Percentiles rank a stretch among this genome's conserved stretches.
phyloP scores from a whole-genome alignment of 1,284 basidiomycete genomes.

The Serendipita sp. region DNA sequence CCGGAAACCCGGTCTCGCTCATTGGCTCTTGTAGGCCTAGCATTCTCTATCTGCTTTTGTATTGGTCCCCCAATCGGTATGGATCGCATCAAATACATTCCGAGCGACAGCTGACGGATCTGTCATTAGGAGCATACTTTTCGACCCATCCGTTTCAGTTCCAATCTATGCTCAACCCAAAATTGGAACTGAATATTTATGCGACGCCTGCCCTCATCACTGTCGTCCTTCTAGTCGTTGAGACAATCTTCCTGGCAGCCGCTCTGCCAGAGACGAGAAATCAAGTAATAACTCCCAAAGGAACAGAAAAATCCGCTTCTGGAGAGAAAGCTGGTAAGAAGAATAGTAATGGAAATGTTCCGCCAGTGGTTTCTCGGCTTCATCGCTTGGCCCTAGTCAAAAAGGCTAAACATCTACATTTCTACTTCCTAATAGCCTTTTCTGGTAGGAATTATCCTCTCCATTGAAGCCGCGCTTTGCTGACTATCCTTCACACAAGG shows the following conservation, averaged over 20 bases:
- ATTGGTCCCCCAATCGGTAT: conserved; percentile 65
- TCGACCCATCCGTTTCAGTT: conserved; percentile 30
- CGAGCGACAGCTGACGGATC: neutral
- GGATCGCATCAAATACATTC: neutral
- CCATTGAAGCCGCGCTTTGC: neutral
- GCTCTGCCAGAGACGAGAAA: conserved; percentile 64
- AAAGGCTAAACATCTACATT: conserved; percentile 50
- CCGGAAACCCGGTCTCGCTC: conserved; percentile 64
- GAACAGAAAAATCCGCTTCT: conserved; percentile 11
- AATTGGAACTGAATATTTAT: conserved; percentile 67
- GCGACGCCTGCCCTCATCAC: conserved; percentile 71
- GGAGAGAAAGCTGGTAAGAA: conserved; percentile 20
- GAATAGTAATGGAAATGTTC: conserved; percentile 36
- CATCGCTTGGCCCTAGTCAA: conserved; percentile 17
- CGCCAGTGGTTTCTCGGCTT: conserved; percentile 26
- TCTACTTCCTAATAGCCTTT: conserved; percentile 74
- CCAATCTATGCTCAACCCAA: conserved; percentile 38
- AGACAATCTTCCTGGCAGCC: conserved; percentile 59
- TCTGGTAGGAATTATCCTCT: conserved; percentile 33
- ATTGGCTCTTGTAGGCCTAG: conserved; percentile 83
- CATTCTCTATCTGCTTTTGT: conserved; percentile 85
- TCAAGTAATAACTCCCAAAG: conserved; percentile 12
- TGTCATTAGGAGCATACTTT: conserved; percentile 41
- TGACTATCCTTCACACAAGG: conserved; percentile 20
- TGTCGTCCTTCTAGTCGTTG: conserved; percentile 49